Evolutionary conservation across 805 yeast genomes (phyloP).

Genomic region (Candida silvatica): DNA sequence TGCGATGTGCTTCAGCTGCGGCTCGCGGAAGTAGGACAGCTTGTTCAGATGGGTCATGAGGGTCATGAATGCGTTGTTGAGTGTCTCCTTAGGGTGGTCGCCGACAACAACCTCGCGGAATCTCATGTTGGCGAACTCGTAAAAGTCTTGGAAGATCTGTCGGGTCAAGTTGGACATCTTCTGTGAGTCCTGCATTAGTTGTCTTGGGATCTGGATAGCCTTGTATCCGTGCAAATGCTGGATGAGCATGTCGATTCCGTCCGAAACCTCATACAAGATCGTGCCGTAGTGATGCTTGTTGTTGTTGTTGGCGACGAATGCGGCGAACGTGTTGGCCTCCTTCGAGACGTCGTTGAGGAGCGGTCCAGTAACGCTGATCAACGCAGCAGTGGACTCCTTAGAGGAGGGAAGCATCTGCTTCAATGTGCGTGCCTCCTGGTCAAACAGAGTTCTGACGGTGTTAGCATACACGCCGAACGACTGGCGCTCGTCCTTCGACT

Average conservation of each 20-base stretch:
- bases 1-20: conserved; percentile 41
- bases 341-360: conserved; percentile 31
- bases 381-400: conserved; percentile 32
- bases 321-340: conserved; percentile 29
- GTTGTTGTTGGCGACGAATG: conserved; percentile 27
- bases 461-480: conserved; percentile 13
- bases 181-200: conserved; percentile 4
- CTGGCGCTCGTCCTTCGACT: conserved; percentile 8
- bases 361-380: conserved; percentile 51
- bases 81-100: conserved; percentile 36
- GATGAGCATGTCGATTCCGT: conserved; percentile 8
- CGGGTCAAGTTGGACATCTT: conserved; percentile 4
- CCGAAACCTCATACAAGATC: conserved; percentile 44
- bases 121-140: conserved; percentile 45
- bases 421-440: conserved; percentile 12
- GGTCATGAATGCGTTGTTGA: conserved; percentile 43
- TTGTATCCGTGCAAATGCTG: conserved; percentile 5
- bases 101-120: conserved; percentile 40
- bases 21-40: conserved; percentile 51
- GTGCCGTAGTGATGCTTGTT: conserved; percentile 41
- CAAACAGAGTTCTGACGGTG: conserved; percentile 7
- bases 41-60: conserved; percentile 57
- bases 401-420: conserved; percentile 26
- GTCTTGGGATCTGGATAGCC: conserved; percentile 10
- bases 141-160: conserved; percentile 40